Evolutionary conservation across 768 basidiomycete species (phyloP), one percentile per base, ranked within the genome.

Genomic region (Hydnomerulius pinastri): DNA sequence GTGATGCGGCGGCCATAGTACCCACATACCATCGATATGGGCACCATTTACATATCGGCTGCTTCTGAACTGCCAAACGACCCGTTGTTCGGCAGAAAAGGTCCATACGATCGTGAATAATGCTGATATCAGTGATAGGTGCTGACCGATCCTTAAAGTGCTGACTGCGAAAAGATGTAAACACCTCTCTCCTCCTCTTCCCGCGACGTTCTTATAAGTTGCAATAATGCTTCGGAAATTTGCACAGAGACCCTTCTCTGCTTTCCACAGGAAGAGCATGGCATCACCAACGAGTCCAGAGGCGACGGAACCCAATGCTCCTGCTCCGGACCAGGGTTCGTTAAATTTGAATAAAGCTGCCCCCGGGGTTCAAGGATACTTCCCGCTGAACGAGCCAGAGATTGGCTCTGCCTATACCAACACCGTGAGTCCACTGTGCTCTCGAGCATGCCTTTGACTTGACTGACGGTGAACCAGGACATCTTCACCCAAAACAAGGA

Each of bases 371-470:
- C 68, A 77, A 30, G 77, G 83, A 53, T 87, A 73, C 67, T 80
- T 81, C 57, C 81, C 85, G 0, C 64, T 81, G 53, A 86, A 83
- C 55, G 76, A 80, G 30, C 85, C 85, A 10, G 57, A 61, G 2
- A 79, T 85, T 48, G 85, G 85, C 4, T 69, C 73, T 0, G 60
- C 72, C 4, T 77, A 60, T 17, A 61, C 51, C 32, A 48, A 58
- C 42, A 51, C 45, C 10, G 51, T 53, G n/a, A 27, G 58, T 55
- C 64, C 60, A 41, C 1, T 13, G 9, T 38, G 15, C 21, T 25
- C 30, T 32, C 27, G n/a, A 38, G 32, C 28, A 23, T 33, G 20
- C 23, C 20, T 10, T n/a, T 39, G 44, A 27, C 41, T 43, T 17
- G 40, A 28, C 40, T 28, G 18, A 29, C 30, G 13, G 11, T 21